These are phyloP conservation scores for Ophiocordyceps camponoti-floridani DNA, from an alignment of 2,329 filamentous ascomycete species.

Conservation along the genomic window DNA sequence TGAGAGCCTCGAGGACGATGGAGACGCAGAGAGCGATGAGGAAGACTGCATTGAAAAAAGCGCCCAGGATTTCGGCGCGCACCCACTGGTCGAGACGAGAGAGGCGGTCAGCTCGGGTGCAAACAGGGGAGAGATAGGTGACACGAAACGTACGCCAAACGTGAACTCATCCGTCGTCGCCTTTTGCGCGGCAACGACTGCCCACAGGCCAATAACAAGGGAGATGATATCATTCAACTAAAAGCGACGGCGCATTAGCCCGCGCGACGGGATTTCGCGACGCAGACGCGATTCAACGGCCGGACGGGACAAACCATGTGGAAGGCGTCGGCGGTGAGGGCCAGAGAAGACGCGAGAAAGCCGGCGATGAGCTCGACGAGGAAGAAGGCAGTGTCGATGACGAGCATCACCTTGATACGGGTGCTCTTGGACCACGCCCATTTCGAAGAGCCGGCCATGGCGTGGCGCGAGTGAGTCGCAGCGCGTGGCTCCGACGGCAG, in stretches of 20 bases:
- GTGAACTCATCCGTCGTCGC: constrained; percentile 83
- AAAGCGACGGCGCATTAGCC: too few relatives aligned
- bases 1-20: constrained; percentile 88
- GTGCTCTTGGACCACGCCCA: constrained; percentile 89
- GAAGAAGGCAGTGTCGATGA: constrained; percentile 80
- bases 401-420: constrained; percentile 83
- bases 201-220: constrained; percentile 82
- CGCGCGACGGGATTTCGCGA: too few relatives aligned
- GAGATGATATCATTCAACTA: constrained; percentile 96
- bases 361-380: constrained; percentile 73
- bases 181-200: constrained; percentile 73
- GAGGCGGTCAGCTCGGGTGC: constrained; percentile 5
- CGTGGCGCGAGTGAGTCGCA: neutral
- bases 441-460: constrained; percentile 13
- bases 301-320: constrained; percentile 56
- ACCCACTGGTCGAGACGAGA: constrained; percentile 48
- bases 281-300: too few relatives aligned
- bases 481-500: neutral
- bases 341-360: constrained; percentile 76
- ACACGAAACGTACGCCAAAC: constrained; percentile 53
- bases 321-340: constrained; percentile 90
- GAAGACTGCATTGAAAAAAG: constrained; percentile 94
- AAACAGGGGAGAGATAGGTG: neutral
- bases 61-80: constrained; percentile 89
- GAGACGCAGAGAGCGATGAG: constrained; percentile 89